Conservation (phyloP, 1,139 yeast genomes). For the Scheffersomyces lignicola region DNA sequence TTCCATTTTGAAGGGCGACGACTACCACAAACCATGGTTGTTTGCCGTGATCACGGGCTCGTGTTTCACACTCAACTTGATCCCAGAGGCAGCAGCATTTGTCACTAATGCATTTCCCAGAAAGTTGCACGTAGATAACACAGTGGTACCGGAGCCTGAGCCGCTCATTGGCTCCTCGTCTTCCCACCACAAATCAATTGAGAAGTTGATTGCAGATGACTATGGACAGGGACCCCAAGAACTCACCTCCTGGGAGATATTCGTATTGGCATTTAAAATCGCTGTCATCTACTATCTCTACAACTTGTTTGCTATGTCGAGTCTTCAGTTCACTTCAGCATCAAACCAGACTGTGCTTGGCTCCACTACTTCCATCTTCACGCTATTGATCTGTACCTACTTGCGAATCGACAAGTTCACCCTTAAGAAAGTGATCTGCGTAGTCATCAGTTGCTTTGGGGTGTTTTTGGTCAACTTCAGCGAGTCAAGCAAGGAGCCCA, state of each 20-base stretch:
- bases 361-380: conserved; percentile 53
- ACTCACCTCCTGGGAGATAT: conserved; percentile 32
- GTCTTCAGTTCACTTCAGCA: conserved; percentile 52
- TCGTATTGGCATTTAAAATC: conserved; percentile 36
- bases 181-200: conserved; percentile 6
- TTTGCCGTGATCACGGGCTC: conserved; percentile 49
- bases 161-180: neutral
- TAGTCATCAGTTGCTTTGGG: conserved; percentile 45
- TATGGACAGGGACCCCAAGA: conserved; percentile 12
- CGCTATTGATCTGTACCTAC: conserved; percentile 43
- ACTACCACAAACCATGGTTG: conserved; percentile 49
- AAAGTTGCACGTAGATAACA: neutral
- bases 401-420: conserved; percentile 44
- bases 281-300: conserved; percentile 44
- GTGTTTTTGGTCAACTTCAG: conserved; percentile 48
- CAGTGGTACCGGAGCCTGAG: neutral
- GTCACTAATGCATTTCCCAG: neutral
- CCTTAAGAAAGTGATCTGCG: conserved; percentile 43
- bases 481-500: conserved; percentile 21
- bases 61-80: conserved; percentile 43
- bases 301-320: conserved; percentile 39
- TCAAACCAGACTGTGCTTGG: conserved; percentile 54
- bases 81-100: conserved; percentile 34
- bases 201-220: conserved; percentile 9
- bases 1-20: conserved; percentile 46